These are phyloP conservation scores for Fusarium illudens DNA, from an alignment of 2,329 filamentous ascomycete species.

Conservation along the genomic window DNA sequence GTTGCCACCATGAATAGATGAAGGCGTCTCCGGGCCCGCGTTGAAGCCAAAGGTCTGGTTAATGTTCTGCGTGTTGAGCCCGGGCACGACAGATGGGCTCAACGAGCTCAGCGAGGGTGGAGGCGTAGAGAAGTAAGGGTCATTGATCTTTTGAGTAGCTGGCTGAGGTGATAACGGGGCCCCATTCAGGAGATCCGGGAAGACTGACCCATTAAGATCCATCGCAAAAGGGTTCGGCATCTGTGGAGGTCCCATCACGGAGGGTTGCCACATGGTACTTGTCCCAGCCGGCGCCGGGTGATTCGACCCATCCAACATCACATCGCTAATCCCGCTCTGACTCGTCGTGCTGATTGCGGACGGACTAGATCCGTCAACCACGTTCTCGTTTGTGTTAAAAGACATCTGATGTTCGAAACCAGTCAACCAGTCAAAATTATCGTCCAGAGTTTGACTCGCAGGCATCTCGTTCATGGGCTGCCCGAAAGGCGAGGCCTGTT, in stretches of 20 bases:
- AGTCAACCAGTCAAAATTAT: constrained; percentile 82
- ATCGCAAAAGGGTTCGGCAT: constrained; percentile 76
- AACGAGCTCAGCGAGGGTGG: constrained; percentile 77
- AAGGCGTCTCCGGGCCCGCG: constrained; percentile 74
- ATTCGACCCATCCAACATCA: constrained; percentile 85
- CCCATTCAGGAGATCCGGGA: constrained; percentile 78
- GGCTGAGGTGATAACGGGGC: constrained; percentile 82
- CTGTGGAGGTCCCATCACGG: constrained; percentile 74
- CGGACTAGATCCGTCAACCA: constrained; percentile 91
- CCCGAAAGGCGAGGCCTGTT: constrained; percentile 68
- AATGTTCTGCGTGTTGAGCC: constrained; percentile 67
- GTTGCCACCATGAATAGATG: constrained; percentile 73
- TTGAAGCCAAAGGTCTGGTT: constrained; percentile 72
- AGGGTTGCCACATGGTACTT: constrained; percentile 73
- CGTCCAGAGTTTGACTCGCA: constrained; percentile 70
- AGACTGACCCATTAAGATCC: constrained; percentile 77
- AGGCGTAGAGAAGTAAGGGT: constrained; percentile 81
- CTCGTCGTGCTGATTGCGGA: constrained; percentile 96
- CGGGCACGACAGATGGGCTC: constrained; percentile 75
- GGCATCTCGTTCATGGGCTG: constrained; percentile 66
- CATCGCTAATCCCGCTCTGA: constrained; percentile 89
- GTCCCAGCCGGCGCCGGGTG: constrained; percentile 63
- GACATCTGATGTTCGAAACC: constrained; percentile 82
- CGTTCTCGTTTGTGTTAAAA: constrained; percentile 77
- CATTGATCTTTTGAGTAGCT: constrained; percentile 72